phyloP scores from a whole-genome alignment of 305 asterid species.

The Plantago lanceolata region DNA sequence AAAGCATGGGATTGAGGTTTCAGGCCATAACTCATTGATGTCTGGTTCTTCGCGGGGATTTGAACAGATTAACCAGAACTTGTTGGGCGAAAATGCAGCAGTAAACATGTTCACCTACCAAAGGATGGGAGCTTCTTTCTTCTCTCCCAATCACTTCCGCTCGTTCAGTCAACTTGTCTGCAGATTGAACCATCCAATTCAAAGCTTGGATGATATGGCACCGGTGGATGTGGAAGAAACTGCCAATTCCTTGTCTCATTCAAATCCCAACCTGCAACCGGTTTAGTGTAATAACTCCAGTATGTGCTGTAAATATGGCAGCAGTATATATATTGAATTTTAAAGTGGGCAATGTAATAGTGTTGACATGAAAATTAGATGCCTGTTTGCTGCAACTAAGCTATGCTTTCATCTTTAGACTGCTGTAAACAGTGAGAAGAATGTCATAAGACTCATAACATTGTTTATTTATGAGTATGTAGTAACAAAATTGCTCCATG shows the following conservation, averaged over 20 bases:
- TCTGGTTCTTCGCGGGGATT: constrained; percentile 38
- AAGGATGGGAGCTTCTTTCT: constrained; percentile 88
- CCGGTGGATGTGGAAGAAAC: constrained; percentile 29
- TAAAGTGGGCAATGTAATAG: not conserved
- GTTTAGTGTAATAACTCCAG: constrained; percentile 27
- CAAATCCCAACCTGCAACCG: constrained; percentile 47
- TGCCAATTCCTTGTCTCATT: constrained; percentile 24
- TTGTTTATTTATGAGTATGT: no score
- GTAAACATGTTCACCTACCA: constrained; percentile 58
- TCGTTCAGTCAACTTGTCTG: constrained; percentile 48
- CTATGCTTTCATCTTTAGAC: constrained; percentile 1
- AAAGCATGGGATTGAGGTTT: constrained; percentile 34
- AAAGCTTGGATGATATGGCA: constrained; percentile 39
- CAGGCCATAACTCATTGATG: constrained; percentile 48
- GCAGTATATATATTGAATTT: constrained; percentile 7
- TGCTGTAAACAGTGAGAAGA: not conserved
- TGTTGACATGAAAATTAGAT: constrained; percentile 1
- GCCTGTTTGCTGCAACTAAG: not conserved
- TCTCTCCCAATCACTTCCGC: constrained; percentile 71
- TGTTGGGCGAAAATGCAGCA: constrained; percentile 37
- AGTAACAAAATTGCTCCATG: no score
- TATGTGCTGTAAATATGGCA: constrained; percentile 21
- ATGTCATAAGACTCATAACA: not conserved
- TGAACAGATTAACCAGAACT: constrained; percentile 44
- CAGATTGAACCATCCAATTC: constrained; percentile 34